Evolutionary conservation across 345 rosid species (phyloP), one percentile per base, ranked within the genome.

Genomic region (Euclidium syriacum): DNA sequence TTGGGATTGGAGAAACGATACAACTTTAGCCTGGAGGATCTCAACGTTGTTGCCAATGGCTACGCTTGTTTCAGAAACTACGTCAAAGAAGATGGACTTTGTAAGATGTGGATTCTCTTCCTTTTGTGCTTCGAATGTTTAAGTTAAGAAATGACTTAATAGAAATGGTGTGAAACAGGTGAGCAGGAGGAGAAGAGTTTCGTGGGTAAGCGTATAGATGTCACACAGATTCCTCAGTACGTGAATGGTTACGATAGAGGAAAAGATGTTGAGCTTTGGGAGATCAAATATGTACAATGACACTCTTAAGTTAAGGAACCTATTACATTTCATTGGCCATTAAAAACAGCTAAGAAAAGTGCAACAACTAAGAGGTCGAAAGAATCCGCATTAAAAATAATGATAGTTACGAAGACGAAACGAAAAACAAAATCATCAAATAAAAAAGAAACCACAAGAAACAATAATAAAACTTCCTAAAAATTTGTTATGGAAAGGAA

Each of bases 1-100:
- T 62, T 92, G 79, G 91, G 86, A 7, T 38, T 92, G 81, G 98
- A 89, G 77, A 92, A 92, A 65, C 90, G 95, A 48, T 92, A 85
- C 80, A 92, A 92, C 74, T 92, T 92, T 78, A 92, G 89, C 69
- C 58, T 91, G 14, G 65, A 79, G 40, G 91, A 89, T 68, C 83
- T 79, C 19, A 73, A 83, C 52, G 78, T 76, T 46, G 94, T 86
- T 61, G 94, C 91, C 35, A 86, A 89, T 76, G 91, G 96, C 36
- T 92, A 92, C 75, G 70, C 85, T 4, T 81, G 70, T 52, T 92
- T 92, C 65, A 77, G 75, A 67, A 79, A 85, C 74, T 77, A 73
- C 56, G 15, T 89, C 61, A 73, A 57, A 44, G 80, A 73, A 23
- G 80, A 74, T 55, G 79, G 59, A 63, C 36, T 9, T 6, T 30